phyloP scores from a whole-genome alignment of 2,329 filamentous ascomycete genomes.

The Aureobasidium mangrovei region DNA sequence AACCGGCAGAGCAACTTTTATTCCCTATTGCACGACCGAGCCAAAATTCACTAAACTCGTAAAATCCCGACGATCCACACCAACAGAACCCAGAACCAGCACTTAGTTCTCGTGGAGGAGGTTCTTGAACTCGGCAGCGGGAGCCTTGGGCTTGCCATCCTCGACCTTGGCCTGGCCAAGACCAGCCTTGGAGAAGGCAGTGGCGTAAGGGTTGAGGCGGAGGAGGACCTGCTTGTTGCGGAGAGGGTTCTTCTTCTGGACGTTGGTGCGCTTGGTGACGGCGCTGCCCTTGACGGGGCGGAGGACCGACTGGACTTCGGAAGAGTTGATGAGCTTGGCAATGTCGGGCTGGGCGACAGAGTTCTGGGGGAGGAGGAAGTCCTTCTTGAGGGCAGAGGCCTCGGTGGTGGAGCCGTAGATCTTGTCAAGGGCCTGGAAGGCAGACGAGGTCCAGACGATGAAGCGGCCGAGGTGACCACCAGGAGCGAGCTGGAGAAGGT shows the following conservation, averaged over 20 bases:
- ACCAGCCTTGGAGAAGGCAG: conserved; percentile 79
- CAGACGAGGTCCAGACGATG: conserved; percentile 96
- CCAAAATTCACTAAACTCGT: background rate
- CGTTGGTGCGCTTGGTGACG: conserved; percentile 76
- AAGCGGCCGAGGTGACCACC: conserved; percentile 98
- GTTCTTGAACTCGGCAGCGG: conserved; percentile 44
- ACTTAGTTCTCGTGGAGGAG: conserved; percentile 41
- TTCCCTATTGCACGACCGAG: background rate
- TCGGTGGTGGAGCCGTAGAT: conserved; percentile 92
- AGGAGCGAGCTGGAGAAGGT: conserved; percentile 97
- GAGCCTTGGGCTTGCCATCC: conserved; percentile 51
- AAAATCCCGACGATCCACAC: background rate
- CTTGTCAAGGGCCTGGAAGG: conserved; percentile 91
- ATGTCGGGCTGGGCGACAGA: conserved; percentile 91
- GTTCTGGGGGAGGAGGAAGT: conserved; percentile 94
- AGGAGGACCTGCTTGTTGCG: conserved; percentile 98
- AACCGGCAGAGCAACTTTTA: conserved; percentile 13
- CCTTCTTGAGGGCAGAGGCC: conserved; percentile 91
- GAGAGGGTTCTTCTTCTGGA: conserved; percentile 99
- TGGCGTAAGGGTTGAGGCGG: conserved; percentile 96
- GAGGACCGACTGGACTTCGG: conserved; percentile 94
- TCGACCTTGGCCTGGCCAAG: conserved; percentile 62
- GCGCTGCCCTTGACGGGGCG: conserved; percentile 83
- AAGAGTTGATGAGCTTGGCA: conserved; percentile 96
- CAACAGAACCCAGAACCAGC: conserved; percentile 4